phyloP scores from a whole-genome alignment of 345 rosid genomes.

The Nasturtium officinale region DNA sequence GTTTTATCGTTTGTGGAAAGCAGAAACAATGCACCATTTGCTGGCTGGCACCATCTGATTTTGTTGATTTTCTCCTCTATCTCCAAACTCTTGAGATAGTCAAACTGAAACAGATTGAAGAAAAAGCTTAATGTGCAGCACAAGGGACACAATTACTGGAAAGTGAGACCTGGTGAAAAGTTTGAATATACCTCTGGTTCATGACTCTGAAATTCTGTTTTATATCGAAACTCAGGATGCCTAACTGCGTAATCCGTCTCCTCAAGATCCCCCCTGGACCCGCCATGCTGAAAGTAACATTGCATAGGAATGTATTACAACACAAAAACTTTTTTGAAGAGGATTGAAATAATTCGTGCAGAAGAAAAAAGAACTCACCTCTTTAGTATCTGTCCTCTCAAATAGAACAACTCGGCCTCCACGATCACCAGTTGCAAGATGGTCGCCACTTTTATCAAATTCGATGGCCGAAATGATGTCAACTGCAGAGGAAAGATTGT shows the following conservation, averaged over 20 bases:
- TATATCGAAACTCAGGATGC: constrained; percentile 99
- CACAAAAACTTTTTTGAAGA: neutral
- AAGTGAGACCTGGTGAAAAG: neutral
- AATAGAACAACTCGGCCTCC: constrained; percentile 99
- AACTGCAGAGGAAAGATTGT: constrained; percentile 59
- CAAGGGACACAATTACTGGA: neutral
- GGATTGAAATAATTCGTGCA: constrained; percentile 13
- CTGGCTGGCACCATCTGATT: constrained; percentile 98
- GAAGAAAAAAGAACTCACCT: constrained; percentile 54
- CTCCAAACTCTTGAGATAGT: constrained; percentile 99
- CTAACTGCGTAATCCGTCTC: constrained; percentile 64
- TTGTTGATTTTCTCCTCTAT: constrained; percentile 99
- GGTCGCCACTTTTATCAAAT: constrained; percentile 94
- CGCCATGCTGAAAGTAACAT: constrained; percentile 62
- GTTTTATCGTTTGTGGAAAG: constrained; percentile 98
- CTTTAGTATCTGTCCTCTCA: constrained; percentile 85
- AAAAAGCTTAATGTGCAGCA: constrained; percentile 17
- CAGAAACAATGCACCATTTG: constrained; percentile 89
- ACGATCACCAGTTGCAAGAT: constrained; percentile 99
- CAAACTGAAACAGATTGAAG: constrained; percentile 65
- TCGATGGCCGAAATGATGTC: constrained; percentile 99
- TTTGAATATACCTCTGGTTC: constrained; percentile 85
- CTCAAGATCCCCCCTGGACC: constrained; percentile 82
- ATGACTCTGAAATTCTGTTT: constrained; percentile 99
- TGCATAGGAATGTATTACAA: constrained; percentile 18